Base-by-base conservation (phyloP, 176 grass and related monocot species). In the Ensete glaucum region DNA sequence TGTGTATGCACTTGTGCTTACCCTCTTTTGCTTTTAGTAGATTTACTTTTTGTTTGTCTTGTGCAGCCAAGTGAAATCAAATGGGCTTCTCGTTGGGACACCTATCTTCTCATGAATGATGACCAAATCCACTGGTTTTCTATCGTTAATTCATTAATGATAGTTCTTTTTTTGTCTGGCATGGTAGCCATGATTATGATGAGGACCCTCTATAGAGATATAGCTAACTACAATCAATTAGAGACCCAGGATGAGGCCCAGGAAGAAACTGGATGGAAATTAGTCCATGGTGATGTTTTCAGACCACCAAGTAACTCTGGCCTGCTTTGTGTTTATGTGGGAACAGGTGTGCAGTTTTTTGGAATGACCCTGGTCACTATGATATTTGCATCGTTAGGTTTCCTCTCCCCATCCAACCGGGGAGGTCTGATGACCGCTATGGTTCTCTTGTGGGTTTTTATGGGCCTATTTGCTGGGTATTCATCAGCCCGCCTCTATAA, bases 111-210 rank as follows among this genome's bases (percentile, higher is more conserved):
- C 55, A 80, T 85, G 83, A 85, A 74, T 14, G 83, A 85, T 12
- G 83, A 85, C 48, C 83, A 85, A 54, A 85, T 85, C 64, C 84
- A 86, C 74, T 86, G 84, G 84, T 86, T 86, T 72, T 86, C 84
- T 8, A 86, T 86, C 23, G 82, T 86, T 65, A 86, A 86, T 64
- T 86, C 84, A 48, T 70, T 86, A 48, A 86, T 86, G 84, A 86
- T 86, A 52, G 84, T 86, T 48, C 84, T 86, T 11, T 86, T 86
- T 59, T 74, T 86, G 21, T 86, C 84, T 15, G 84, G 84, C 68
- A 86, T 86, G 84, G 79, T 86, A 15, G 84, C 79, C 56, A 86
- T 86, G 84, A 86, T 86, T 48, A 86, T 86, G 84, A 74, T 86
- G 79, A 76, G 84, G 34, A 86, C 84, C 21, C 84, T 86, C 34